A percentile compares a stretch with the other conserved stretches of the same genome.
Evolutionary conservation across 2,329 filamentous ascomycete genomes (phyloP).

Genomic region (Xylariaceae sp.): DNA sequence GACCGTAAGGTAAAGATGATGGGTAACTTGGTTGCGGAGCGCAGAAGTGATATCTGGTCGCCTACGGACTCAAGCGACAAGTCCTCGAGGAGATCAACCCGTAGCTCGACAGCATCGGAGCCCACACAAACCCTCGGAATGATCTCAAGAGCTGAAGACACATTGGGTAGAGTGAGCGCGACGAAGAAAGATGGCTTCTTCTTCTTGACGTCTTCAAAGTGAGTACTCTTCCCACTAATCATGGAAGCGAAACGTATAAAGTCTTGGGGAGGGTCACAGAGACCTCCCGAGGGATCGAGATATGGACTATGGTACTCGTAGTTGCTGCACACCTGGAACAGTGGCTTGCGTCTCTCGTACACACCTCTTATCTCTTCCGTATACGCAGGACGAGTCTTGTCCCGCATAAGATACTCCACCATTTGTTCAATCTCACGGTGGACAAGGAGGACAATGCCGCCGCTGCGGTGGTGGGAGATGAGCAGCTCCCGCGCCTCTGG

Average conservation of each 20-base stretch:
- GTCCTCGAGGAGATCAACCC: slow-evolving; percentile 88
- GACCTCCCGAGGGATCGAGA: slow-evolving; percentile 47
- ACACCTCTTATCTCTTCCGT: slow-evolving; percentile 91
- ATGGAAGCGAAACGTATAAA: slow-evolving; percentile 75
- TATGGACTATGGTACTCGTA: slow-evolving; percentile 88
- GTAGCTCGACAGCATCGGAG: slow-evolving; percentile 89
- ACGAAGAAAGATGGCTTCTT: slow-evolving; percentile 89
- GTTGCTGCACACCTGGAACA: slow-evolving; percentile 93
- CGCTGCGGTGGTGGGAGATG: slow-evolving; percentile 71
- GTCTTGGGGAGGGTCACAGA: slow-evolving; percentile 63
- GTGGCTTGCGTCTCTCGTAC: slow-evolving; percentile 85
- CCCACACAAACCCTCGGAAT: slow-evolving; percentile 79
- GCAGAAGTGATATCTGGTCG: slow-evolving; percentile 80
- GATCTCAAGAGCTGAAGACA: slow-evolving; percentile 66
- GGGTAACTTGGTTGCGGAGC: slow-evolving; percentile 74
- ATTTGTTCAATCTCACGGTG: slow-evolving; percentile 87
- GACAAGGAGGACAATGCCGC: slow-evolving; percentile 85
- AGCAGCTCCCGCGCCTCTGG: slow-evolving; percentile 79
- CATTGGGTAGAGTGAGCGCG: slow-evolving; percentile 80
- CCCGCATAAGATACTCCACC: slow-evolving; percentile 84
- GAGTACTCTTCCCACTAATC: slow-evolving; percentile 68
- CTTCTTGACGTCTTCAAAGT: slow-evolving; percentile 60
- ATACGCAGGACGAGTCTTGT: slow-evolving; percentile 91
- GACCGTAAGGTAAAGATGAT: slow-evolving; percentile 94
- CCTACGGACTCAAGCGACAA: slow-evolving; percentile 77